Evolutionary conservation across 768 basidiomycete genomes (phyloP).

Genomic region (Rhodotorula diobovata): DNA sequence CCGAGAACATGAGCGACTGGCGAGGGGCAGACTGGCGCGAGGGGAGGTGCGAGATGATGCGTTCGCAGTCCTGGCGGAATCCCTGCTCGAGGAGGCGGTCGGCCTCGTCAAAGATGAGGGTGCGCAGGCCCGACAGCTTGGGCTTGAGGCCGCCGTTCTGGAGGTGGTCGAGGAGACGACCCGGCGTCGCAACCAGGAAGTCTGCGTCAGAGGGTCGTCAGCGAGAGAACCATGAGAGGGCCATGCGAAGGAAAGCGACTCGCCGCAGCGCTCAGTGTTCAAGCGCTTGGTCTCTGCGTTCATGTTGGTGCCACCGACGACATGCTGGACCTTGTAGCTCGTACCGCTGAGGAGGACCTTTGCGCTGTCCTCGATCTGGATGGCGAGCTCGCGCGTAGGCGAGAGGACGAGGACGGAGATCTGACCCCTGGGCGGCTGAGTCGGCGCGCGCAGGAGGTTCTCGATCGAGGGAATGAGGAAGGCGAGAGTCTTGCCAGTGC

Average conservation of each 20-base stretch:
- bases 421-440: constrained; percentile 32
- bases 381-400: constrained; percentile 49
- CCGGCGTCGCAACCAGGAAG: constrained; percentile 49
- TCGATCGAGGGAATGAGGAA: constrained; percentile 51
- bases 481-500: constrained; percentile 56
- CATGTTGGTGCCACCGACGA: constrained; percentile 58
- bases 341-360: constrained; percentile 74
- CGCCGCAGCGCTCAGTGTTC: constrained; percentile 37
- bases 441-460: constrained; percentile 40
- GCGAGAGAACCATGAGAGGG: constrained; percentile 44
- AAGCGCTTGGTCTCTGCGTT: constrained; percentile 46
- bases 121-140: constrained; percentile 50
- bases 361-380: constrained; percentile 62
- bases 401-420: constrained; percentile 53
- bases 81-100: constrained; percentile 47
- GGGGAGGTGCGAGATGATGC: constrained; percentile 42
- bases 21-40: constrained; percentile 36
- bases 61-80: constrained; percentile 46
- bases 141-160: constrained; percentile 48
- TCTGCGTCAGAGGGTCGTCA: constrained; percentile 50
- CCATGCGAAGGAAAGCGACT: constrained; percentile 18
- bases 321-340: constrained; percentile 52
- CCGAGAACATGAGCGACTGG: constrained; percentile 52
- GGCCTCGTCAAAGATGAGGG: constrained; percentile 51
- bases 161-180: constrained; percentile 48